Conservation (phyloP, 495 filamentous ascomycete species). For the Choiromyces venosus region DNA sequence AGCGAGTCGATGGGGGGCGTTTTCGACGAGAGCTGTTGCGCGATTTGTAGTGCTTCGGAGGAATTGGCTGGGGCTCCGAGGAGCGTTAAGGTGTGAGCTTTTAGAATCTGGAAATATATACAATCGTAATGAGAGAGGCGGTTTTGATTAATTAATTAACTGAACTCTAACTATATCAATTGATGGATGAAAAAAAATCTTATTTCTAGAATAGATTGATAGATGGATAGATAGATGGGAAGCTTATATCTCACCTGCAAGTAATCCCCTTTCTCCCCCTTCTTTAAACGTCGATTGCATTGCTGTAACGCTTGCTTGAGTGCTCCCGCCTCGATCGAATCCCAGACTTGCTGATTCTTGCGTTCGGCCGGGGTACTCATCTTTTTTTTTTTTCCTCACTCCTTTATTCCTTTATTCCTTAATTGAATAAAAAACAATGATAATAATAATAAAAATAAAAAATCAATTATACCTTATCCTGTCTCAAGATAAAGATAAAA, state of each 20-base stretch:
- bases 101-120: conserved; percentile 55
- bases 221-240: neutral
- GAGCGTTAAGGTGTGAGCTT: conserved; percentile 50
- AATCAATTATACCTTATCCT: neutral
- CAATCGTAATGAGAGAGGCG: neutral
- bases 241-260: conserved; percentile 28
- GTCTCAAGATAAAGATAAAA: neutral
- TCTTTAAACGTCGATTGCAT: conserved; percentile 57
- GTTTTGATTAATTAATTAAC: conserved; percentile 23
- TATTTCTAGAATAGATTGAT: conserved; percentile 9
- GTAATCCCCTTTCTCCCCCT: conserved; percentile 52
- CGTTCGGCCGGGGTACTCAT: conserved; percentile 43
- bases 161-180: neutral
- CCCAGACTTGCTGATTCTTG: conserved; percentile 55
- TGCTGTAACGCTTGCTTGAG: conserved; percentile 57
- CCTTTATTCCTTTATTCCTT: neutral
- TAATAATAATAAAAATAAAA: too few species aligned
- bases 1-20: conserved; percentile 51
- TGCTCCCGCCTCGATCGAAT: conserved; percentile 54
- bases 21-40: conserved; percentile 39
- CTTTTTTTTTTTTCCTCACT: neutral
- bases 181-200: conserved; percentile 13
- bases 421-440: too few species aligned
- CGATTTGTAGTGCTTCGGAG: conserved; percentile 42
- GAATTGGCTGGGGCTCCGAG: conserved; percentile 45